Evolutionary conservation across 2,329 filamentous ascomycete species (phyloP), one percentile per base, ranked within the genome.

Genomic region (Chrysoporthe puriensis): DNA sequence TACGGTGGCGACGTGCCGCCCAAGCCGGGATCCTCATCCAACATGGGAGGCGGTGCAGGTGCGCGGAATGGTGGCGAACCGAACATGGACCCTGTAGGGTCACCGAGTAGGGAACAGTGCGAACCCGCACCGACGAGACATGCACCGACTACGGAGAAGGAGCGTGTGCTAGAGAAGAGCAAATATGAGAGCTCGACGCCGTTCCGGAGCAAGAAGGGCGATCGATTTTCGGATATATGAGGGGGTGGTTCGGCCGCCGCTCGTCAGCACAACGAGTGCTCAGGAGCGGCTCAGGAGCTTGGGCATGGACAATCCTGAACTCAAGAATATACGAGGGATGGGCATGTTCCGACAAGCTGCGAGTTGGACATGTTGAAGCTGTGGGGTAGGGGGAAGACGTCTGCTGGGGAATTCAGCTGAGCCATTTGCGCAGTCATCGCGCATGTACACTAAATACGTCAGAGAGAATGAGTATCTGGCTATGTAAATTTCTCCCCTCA

Each of bases 61-160:
- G 69, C 71, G n/a, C 70, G 80, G 80, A 44, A 80, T 80, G 48
- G 84, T 88, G 32, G 13, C 43, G 63, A 48, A 69, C 84, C 87
- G 57, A 85, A 85, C 63, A 90, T 86, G 73, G 87, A 89, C 74
- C 80, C 79, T 44, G 82, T 81, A 43, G 83, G 84, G 56, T 87
- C 86, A 26, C 91, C 92, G 32, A 92, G 91, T 77, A 85, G 88
- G 74, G 91, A 96, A 80, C 88, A 89, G 43, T 82, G 83, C 71
- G 94, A 97, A 80, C 93, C 93, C n/a, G 94, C 94, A 14, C 91
- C 94, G 11, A 96, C 93, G 64, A 84, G 89, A 72, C 94, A 97
- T 80, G 91, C 91, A 69, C 91, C 92, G 1, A 84, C 89, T 71
- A 91, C 87, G 54, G 91, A 92, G 76, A 80, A 83, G 56, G 85